phyloP scores from a whole-genome alignment of 495 filamentous ascomycete genomes.

The Podospora tetraspora region DNA sequence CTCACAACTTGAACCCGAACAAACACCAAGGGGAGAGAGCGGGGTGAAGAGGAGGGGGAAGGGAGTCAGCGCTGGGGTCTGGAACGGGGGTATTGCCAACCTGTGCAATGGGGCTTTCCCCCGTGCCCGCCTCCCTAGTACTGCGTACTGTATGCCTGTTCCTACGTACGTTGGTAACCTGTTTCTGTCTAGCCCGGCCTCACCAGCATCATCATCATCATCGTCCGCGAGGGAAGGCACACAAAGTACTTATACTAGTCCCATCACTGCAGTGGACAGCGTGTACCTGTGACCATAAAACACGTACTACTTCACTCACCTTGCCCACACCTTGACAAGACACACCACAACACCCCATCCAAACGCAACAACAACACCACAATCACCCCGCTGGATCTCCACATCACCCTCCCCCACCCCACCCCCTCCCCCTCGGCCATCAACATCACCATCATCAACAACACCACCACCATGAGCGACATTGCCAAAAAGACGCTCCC shows the following conservation, averaged over 20 bases:
- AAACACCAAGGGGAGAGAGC: too few relatives aligned
- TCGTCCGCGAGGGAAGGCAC: neutral
- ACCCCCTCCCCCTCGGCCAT: neutral
- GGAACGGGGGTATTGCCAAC: neutral
- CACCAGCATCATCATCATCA: neutral
- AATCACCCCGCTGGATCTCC: neutral
- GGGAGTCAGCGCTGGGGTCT: too few relatives aligned
- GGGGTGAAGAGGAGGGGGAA: neutral
- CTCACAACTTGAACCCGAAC: neutral
- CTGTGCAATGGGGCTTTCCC: neutral
- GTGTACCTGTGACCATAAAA: neutral
- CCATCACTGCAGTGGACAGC: neutral
- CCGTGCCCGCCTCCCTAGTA: neutral
- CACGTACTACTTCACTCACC: neutral
- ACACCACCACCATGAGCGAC: constrained; percentile 25
- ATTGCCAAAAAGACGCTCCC: constrained; percentile 26
- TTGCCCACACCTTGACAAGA: neutral
- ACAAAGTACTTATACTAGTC: neutral
- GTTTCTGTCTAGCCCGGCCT: neutral
- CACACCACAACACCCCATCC: neutral
- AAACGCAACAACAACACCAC: neutral
- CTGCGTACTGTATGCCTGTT: too few relatives aligned
- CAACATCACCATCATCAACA: constrained; percentile 3
- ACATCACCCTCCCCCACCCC: neutral
- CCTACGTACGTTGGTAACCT: neutral